These are phyloP conservation scores for Hansfordia pulvinata DNA, from an alignment of 2,329 filamentous ascomycete species.

Conservation along the genomic window DNA sequence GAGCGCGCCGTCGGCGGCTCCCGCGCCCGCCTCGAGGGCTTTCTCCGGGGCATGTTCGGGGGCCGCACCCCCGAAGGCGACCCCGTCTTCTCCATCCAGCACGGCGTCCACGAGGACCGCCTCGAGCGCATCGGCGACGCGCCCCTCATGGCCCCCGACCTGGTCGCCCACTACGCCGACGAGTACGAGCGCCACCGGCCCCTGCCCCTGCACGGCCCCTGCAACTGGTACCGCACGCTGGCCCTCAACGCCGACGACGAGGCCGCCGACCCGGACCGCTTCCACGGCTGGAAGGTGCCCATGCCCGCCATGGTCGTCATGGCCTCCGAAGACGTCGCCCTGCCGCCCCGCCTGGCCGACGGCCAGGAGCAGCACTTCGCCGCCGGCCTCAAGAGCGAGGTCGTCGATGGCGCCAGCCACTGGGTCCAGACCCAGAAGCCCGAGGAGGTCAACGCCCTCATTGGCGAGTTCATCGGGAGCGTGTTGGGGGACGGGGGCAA, in stretches of 20 bases:
- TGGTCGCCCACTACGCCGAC: conserved; percentile 63
- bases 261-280: conserved; percentile 20
- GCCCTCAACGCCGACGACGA: conserved; percentile 71
- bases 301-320: conserved; percentile 63
- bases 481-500: conserved; percentile 24
- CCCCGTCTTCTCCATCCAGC: conserved; percentile 39
- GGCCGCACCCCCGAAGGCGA: conserved; percentile 43
- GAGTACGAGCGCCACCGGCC: conserved; percentile 57
- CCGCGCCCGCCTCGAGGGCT: conserved; percentile 46
- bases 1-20: conserved; percentile 41
- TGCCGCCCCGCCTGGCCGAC: conserved; percentile 57
- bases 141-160: conserved; percentile 49
- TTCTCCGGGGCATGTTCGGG: conserved; percentile 61
- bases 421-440: conserved; percentile 73
- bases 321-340: conserved; percentile 55
- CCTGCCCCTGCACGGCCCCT: conserved; percentile 67
- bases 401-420: conserved; percentile 49
- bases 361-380: conserved; percentile 59
- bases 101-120: conserved; percentile 52
- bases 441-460: conserved; percentile 52
- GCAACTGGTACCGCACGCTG: conserved; percentile 79
- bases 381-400: conserved; percentile 49
- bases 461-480: conserved; percentile 53
- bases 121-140: conserved; percentile 42
- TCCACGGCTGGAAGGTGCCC: no score